Evolutionary conservation across 495 filamentous ascomycete species (phyloP).

Genomic region (Bacidia gigantensis): DNA sequence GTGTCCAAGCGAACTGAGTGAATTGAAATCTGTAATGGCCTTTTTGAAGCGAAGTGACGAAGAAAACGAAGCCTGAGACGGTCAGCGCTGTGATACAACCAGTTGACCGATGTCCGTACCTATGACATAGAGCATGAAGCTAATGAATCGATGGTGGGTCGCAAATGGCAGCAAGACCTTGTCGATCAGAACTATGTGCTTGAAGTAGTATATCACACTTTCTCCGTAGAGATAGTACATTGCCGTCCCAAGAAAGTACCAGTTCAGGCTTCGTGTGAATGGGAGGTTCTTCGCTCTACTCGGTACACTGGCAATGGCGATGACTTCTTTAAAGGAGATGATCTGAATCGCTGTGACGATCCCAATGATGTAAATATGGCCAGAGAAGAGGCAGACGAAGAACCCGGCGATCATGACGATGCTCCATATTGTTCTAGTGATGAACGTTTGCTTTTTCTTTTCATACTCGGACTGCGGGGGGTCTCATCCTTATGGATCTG

Average conservation of each 20-base stretch:
- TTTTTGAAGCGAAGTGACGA: constrained; percentile 88
- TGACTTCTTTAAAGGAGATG: constrained; percentile 97
- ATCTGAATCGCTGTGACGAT: constrained; percentile 90
- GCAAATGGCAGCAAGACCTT: constrained; percentile 82
- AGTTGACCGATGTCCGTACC: constrained; percentile 36
- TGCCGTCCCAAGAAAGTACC: constrained; percentile 96
- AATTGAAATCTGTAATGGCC: constrained; percentile 97
- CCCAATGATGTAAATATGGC: constrained; percentile 91
- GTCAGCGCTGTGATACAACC: neutral
- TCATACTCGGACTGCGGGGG: constrained; percentile 64
- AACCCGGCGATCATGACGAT: constrained; percentile 93
- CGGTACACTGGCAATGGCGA: constrained; percentile 90
- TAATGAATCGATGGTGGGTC: constrained; percentile 97
- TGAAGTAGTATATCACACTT: constrained; percentile 99
- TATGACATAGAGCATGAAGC: constrained; percentile 93
- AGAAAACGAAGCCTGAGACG: constrained; percentile 83
- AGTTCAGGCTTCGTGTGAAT: constrained; percentile 92
- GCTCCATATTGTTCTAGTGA: constrained; percentile 94
- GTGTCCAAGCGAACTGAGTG: constrained; percentile 97
- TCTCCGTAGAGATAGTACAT: constrained; percentile 99
- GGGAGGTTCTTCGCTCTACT: constrained; percentile 79
- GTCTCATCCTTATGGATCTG: constrained; percentile 28
- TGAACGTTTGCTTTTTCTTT: constrained; percentile 97
- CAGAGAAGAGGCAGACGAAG: constrained; percentile 80
- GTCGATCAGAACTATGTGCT: constrained; percentile 93